A percentile compares a stretch with the other conserved stretches of the same genome.
Conservation (phyloP, 2,329 filamentous ascomycete species). For the Berkeleyomyces basicola region DNA sequence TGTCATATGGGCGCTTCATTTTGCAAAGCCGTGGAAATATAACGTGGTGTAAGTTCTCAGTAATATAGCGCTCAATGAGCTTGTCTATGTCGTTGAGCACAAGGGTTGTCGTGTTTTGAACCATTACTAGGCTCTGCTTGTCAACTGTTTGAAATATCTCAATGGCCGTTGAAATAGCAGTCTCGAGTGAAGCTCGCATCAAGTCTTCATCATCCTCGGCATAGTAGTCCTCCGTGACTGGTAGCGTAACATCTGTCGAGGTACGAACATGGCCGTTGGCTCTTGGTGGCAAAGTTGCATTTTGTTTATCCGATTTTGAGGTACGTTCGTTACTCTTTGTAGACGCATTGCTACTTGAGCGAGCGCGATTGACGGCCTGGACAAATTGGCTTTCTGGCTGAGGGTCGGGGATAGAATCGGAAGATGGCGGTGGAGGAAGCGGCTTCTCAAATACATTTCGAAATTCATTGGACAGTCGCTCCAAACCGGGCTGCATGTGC, state of each 20-base stretch:
- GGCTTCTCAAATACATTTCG: slow-evolving; percentile 71
- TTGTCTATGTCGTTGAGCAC: slow-evolving; percentile 85
- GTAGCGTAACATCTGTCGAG: slow-evolving; percentile 21
- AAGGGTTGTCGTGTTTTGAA: slow-evolving; percentile 84
- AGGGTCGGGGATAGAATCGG: slow-evolving; percentile 30
- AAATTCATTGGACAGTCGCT: slow-evolving; percentile 82
- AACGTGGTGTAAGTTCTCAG: slow-evolving; percentile 81
- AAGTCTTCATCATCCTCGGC: slow-evolving; percentile 82
- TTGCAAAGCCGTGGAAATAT: slow-evolving; percentile 70
- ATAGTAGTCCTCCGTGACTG: slow-evolving; percentile 48
- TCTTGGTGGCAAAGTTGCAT: slow-evolving; percentile 16
- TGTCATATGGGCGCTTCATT: slow-evolving; percentile 64
- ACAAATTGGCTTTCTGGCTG: slow-evolving; percentile 41
- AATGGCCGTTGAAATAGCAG: slow-evolving; percentile 80
- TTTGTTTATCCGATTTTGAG: slow-evolving; percentile 19
- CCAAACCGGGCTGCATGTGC: slow-evolving; percentile 86
- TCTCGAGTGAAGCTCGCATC: slow-evolving; percentile 78
- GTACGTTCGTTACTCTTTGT: slow-evolving; percentile 14
- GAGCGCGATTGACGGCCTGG: slow-evolving; percentile 36
- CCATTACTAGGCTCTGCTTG: slow-evolving; percentile 79
- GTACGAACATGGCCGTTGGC: neutral
- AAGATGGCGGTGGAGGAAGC: slow-evolving; percentile 38
- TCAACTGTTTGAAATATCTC: slow-evolving; percentile 93
- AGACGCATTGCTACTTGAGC: slow-evolving; percentile 25
- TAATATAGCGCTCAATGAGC: slow-evolving; percentile 85